These are phyloP conservation scores for Neospora caninum DNA, from an alignment of 169 alveolate genomes.

Conservation along the genomic window DNA sequence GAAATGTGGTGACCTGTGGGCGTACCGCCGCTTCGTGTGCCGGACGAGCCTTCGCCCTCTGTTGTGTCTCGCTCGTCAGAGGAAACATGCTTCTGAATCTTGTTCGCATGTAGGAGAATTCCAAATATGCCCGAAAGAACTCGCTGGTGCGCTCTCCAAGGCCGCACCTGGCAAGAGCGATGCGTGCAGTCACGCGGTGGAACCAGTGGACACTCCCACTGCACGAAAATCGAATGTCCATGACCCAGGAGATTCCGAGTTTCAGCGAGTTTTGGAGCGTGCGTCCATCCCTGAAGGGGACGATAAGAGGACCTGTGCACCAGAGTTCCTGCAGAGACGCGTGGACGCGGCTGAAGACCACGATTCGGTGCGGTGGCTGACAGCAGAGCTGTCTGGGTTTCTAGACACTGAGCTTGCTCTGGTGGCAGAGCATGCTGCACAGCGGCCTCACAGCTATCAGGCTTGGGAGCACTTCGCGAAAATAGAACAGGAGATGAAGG, in stretches of 20 bases:
- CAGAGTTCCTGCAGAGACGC: not conserved
- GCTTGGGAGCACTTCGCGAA: constrained; percentile 20
- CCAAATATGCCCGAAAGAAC: not conserved
- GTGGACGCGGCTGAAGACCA: not conserved
- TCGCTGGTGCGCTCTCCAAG: not conserved
- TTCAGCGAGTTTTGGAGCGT: not conserved
- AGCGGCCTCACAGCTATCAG: constrained; percentile 24
- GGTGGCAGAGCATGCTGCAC: constrained; percentile 4
- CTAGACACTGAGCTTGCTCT: not conserved
- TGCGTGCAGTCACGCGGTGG: not conserved
- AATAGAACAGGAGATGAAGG: not conserved
- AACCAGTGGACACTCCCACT: not conserved
- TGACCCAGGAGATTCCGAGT: not conserved
- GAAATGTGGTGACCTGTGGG: constrained; percentile 24
- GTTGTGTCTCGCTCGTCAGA: not conserved
- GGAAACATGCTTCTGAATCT: not conserved
- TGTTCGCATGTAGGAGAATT: not conserved
- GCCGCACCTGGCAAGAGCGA: not conserved
- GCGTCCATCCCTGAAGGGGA: not conserved
- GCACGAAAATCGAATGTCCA: not conserved
- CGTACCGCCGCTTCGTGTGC: constrained; percentile 7
- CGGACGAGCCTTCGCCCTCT: not conserved
- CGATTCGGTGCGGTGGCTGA: not conserved
- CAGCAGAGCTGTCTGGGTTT: not conserved
- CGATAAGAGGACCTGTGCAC: not conserved